Evolutionary conservation across 306 rosid species (phyloP).

Genomic region (Geum urbanum): DNA sequence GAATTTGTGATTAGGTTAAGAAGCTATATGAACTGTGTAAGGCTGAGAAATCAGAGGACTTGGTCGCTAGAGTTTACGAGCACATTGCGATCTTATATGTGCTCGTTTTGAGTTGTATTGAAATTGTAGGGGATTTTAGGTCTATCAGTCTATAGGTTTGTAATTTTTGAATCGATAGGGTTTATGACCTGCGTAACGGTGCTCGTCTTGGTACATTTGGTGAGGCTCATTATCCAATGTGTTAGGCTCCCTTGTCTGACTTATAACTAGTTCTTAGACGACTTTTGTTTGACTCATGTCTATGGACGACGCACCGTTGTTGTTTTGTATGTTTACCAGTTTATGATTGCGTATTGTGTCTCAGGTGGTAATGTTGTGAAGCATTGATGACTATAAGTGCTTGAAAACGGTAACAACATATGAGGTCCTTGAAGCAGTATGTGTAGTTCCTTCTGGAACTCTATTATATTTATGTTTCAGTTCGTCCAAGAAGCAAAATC

Average conservation of each 20-base stretch:
- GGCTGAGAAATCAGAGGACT: conserved; percentile 72
- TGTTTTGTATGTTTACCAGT: not conserved
- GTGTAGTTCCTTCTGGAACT: conserved; percentile 47
- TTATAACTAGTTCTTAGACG: too few relatives aligned
- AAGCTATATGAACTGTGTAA: conserved; percentile 68
- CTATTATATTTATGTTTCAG: conserved; percentile 50
- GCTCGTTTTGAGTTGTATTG: too few relatives aligned
- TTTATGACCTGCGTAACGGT: too few relatives aligned
- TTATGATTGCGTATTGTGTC: conserved; percentile 25
- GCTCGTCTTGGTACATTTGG: too few relatives aligned
- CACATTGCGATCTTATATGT: too few relatives aligned
- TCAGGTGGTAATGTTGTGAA: conserved; percentile 92
- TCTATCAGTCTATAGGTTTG: too few relatives aligned
- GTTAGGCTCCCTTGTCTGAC: too few relatives aligned
- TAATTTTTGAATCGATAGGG: too few relatives aligned
- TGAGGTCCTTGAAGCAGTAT: conserved; percentile 86
- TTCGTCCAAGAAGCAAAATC: conserved; percentile 27
- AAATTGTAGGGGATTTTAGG: too few relatives aligned
- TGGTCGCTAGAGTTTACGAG: conserved; percentile 81
- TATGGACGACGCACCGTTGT: not conserved
- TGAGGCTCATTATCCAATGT: too few relatives aligned
- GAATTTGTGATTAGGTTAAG: conserved; percentile 70
- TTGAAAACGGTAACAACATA: conserved; percentile 78
- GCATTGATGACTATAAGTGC: conserved; percentile 68
- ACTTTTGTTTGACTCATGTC: too few relatives aligned